Evolutionary conservation across 805 yeast genomes (phyloP).

Genomic region (Spathaspora sp.): DNA sequence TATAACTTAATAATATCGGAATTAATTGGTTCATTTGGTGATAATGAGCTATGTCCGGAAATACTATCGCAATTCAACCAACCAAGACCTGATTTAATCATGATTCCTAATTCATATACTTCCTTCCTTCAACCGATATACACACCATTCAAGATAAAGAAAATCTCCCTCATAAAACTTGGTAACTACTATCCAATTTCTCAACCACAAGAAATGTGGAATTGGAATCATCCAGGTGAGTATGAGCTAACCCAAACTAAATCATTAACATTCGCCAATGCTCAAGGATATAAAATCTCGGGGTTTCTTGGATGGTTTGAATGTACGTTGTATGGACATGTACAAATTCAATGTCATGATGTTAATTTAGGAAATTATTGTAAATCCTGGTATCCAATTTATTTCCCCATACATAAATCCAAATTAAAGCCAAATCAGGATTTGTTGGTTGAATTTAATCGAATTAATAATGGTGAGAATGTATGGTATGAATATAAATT

Average conservation of each 20-base stretch:
- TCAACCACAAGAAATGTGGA: constrained; percentile 54
- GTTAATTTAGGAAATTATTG: constrained; percentile 17
- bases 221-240: constrained; percentile 49
- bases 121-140: constrained; percentile 66
- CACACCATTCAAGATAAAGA: constrained; percentile 22
- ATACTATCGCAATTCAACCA: constrained; percentile 41
- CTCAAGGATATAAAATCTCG: constrained; percentile 37
- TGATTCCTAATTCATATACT: constrained; percentile 47
- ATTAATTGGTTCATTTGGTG: constrained; percentile 86
- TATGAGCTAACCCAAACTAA: not conserved
- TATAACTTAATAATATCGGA: constrained; percentile 63
- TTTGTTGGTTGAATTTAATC: constrained; percentile 9
- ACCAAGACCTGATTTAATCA: constrained; percentile 12
- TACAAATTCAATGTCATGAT: constrained; percentile 51
- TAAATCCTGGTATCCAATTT: constrained; percentile 36
- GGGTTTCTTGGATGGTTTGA: constrained; percentile 75
- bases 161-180: constrained; percentile 15
- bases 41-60: constrained; percentile 88
- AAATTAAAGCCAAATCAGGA: constrained; percentile 5
- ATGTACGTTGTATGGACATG: constrained; percentile 63
- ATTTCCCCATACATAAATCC: constrained; percentile 25
- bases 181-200: constrained; percentile 18
- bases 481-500: constrained; percentile 27
- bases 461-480: constrained; percentile 4
- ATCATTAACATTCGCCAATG: not conserved